Conservation (phyloP, 768 basidiomycete genomes). For the Coprinellus micaceus region DNA sequence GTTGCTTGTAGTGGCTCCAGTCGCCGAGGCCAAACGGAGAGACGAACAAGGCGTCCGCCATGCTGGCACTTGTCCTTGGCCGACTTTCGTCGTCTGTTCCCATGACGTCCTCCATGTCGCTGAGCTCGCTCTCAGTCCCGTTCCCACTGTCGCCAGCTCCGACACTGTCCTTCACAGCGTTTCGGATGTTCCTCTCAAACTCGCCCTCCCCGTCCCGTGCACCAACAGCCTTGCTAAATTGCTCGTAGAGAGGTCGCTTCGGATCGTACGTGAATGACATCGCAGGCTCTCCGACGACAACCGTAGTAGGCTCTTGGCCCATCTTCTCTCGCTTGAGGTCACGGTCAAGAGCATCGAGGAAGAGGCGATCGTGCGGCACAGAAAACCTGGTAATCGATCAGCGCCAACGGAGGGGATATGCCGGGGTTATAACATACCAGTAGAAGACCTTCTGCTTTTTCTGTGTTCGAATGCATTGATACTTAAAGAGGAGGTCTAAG, state of each 20-base stretch:
- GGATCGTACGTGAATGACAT: conserved; percentile 86
- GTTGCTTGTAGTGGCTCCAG: conserved; percentile 87
- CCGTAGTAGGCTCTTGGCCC: conserved; percentile 81
- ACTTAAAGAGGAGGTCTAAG: conserved; percentile 91
- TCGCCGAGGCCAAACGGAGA: conserved; percentile 65
- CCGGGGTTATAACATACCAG: conserved; percentile 57
- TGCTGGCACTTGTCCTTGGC: conserved; percentile 17
- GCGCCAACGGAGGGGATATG: background rate
- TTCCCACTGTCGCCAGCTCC: conserved; percentile 22
- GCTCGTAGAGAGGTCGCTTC: conserved; percentile 82
- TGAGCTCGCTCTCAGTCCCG: conserved; percentile 13
- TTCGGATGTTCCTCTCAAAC: conserved; percentile 32
- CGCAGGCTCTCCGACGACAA: conserved; percentile 72
- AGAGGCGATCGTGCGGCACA: conserved; percentile 94
- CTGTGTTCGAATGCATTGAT: conserved; percentile 94
- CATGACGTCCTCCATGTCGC: conserved; percentile 17
- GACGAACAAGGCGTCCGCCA: conserved; percentile 36
- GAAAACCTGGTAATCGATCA: conserved; percentile 65
- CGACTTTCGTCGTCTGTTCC: conserved; percentile 10
- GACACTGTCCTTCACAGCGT: conserved; percentile 29
- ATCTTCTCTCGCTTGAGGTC: conserved; percentile 95
- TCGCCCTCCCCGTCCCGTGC: conserved; percentile 40
- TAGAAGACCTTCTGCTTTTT: conserved; percentile 99
- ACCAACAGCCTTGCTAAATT: conserved; percentile 58
- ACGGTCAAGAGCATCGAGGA: conserved; percentile 93